Percentiles rank a stretch among this genome's conserved stretches.
phyloP scores from a whole-genome alignment of 352 stramenopile species.

The Thraustotheca clavata region DNA sequence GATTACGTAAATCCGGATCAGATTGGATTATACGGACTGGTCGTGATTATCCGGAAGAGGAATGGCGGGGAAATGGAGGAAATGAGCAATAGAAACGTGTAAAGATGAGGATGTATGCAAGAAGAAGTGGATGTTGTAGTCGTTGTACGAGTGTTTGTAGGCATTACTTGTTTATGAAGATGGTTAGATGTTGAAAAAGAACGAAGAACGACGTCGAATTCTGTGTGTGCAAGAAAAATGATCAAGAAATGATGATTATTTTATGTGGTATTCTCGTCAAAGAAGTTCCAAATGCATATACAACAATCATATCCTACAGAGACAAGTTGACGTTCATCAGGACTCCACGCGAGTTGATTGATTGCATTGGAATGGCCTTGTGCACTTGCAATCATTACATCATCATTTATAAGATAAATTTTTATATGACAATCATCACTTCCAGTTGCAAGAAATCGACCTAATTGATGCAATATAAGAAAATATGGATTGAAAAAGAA shows the following conservation, averaged over 20 bases:
- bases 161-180: no score
- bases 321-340: conserved; percentile 88
- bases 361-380: conserved; percentile 66
- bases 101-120: no score
- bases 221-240: no score
- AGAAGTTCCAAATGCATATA: conserved; percentile 91
- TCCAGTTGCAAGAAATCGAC: conserved; percentile 67
- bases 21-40: no score
- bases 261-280: conserved; percentile 30
- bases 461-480: conserved; percentile 19
- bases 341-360: conserved; percentile 74
- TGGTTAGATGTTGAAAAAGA: no score
- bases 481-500: conserved; percentile 22
- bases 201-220: no score
- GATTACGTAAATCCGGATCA: no score
- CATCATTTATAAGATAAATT: conserved; percentile 47
- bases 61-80: no score
- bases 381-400: conserved; percentile 40
- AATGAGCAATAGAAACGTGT: no score
- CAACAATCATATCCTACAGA: conserved; percentile 84
- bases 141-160: no score
- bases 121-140: no score
- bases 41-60: no score
- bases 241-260: neutral
- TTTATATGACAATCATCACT: conserved; percentile 80